Evolutionary conservation across 2,329 filamentous ascomycete species (phyloP), one percentile per base, ranked within the genome.

Genomic region (Colletotrichum lentis): DNA sequence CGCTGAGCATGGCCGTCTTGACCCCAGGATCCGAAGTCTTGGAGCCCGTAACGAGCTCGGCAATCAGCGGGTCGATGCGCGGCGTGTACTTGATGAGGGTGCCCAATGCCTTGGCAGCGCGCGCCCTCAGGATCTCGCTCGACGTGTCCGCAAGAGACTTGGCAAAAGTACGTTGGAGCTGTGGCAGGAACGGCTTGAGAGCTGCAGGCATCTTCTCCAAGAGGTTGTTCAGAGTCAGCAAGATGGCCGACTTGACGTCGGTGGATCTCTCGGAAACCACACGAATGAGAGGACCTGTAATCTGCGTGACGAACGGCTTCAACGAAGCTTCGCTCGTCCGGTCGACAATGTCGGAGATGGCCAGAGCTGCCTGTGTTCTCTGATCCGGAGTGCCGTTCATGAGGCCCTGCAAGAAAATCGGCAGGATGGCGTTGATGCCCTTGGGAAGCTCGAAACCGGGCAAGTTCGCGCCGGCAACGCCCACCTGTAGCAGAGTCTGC

Each of bases 311-410:
- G 75, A 96, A 98, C 8, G 94, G 93, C 80, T 96, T 96, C 70
- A 99, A 84, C 22, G 94, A 90, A 67, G 94, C 90, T 72, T 93
- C 88, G 78, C 90, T 95, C 31, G 96, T 96, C 66, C 96, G 90
- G 80, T 98, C 96, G 71, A 98, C 91, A 72, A 99, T 92, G 77
- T 99, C 96, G 2, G 94, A 97, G 73, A 99, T 96, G 64, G 93
- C 96, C 70, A 98, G 85, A 53, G 96, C 96, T 66, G 96, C 90
- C 77, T 96, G 92, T 31, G 93, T 96, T 77, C 94, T 88, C 81
- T 99, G 96, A 5, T 99, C 96, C 18, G 92, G 84, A 44, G 91
- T 94, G 66, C 96, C 96, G 75, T 99, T 98, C 91, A 99, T 97
- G 72, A 99, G 85, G 80, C 96, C 96, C 77, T 99, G 96, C 76